A percentile compares a stretch with the other conserved stretches of the same genome.
phyloP scores from a whole-genome alignment of 164 flowering plant genomes.

The Magnolia changhungtana region DNA sequence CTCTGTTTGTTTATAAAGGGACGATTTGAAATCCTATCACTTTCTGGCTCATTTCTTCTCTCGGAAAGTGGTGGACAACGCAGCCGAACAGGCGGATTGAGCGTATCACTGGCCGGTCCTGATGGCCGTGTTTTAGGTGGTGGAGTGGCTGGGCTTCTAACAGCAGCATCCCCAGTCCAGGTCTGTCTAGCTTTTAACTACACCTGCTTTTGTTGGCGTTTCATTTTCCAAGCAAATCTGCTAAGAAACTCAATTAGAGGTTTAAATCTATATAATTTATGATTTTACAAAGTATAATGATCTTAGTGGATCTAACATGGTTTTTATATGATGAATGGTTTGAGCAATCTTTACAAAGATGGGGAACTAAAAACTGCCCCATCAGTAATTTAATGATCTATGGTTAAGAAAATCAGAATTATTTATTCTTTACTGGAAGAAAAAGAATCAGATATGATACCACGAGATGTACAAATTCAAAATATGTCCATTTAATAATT shows the following conservation, averaged over 20 bases:
- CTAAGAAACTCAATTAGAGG: neutral
- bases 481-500: no score
- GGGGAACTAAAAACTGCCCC: no score
- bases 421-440: no score
- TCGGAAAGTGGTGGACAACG: constrained; percentile 70
- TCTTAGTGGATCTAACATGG: no score
- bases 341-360: no score
- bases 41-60: constrained; percentile 79
- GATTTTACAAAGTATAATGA: no score
- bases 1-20: constrained; percentile 48
- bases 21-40: constrained; percentile 76
- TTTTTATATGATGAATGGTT: no score
- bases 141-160: constrained; percentile 79
- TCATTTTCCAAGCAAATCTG: neutral
- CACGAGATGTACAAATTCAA: no score
- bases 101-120: constrained; percentile 76
- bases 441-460: no score
- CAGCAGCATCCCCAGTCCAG: constrained; percentile 89
- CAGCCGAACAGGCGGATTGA: constrained; percentile 83
- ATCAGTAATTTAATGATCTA: no score
- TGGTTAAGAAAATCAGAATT: no score
- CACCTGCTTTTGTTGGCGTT: neutral
- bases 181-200: constrained; percentile 25
- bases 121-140: constrained; percentile 95
- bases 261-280: no score